Evolutionary conservation across 768 basidiomycete genomes (phyloP), one percentile per base, ranked within the genome.

Genomic region (Tricholoma terreum): DNA sequence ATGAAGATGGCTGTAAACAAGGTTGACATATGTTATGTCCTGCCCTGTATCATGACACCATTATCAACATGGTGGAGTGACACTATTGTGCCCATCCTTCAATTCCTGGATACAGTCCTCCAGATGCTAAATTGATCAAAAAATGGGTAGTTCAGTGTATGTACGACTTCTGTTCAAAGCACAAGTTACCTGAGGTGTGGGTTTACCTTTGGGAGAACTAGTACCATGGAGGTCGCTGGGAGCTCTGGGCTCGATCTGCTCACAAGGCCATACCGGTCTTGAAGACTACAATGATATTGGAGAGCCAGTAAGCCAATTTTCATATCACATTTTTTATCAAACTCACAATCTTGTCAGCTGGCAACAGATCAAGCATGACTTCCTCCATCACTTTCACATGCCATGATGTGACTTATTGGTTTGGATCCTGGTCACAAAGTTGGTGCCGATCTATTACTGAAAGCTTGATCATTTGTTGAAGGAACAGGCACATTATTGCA

Each of bases 171-270:
- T 35, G 34, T 7, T 2, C n/a, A n/a, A 10, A 27, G 24, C 24
- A 3, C 24, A 27, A 3, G 24, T 6, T 27, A 2, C 24, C 24
- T 6, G 24, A 45, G 12, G 21, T 56, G 17, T 56, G 55, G 55
- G 46, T 30, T 2, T 61, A 66, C 63, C 48, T 65, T 58, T 57
- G 69, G 65, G 57, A 67, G 54, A 68, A 67, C 48, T 68, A 66
- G 67, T 67, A 66, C 51, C 48, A 58, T 11, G 17, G 21, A 8
- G 63, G 62, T 6, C 61, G 63, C 24, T 71, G 70, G 70, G 65
- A 67, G 40, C 62, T 71, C 1, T 71, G 67, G 69, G 66, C 67
- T 0, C 58, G 64, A 45, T 45, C 21, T 45, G 24, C n/a, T n/a
- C 10, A 27, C 21, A 45, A 24, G n/a, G n/a, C n/a, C n/a, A 45